A percentile compares a stretch with the other conserved stretches of the same genome.
These are phyloP conservation scores for Leptographium wingfieldii DNA, from an alignment of 2,329 filamentous ascomycete species.

Conservation along the genomic window DNA sequence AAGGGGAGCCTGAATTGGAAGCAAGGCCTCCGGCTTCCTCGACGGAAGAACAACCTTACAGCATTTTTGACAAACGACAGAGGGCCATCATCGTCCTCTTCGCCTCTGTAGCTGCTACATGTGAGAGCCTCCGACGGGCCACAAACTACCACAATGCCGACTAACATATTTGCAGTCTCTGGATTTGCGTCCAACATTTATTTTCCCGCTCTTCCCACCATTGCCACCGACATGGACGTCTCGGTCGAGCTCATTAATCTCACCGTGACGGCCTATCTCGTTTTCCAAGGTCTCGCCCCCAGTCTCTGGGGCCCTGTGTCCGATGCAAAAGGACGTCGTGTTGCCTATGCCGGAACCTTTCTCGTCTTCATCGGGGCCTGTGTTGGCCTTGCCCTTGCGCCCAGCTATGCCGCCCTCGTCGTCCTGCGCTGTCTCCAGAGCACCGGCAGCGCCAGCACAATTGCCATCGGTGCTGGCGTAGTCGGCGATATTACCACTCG, in stretches of 20 bases:
- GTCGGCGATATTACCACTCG: slow-evolving; percentile 59
- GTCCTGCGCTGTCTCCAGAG: slow-evolving; percentile 51
- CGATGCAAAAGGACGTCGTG: slow-evolving; percentile 46
- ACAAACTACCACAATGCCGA: no score
- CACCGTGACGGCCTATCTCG: slow-evolving; percentile 47
- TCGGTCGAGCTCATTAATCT: slow-evolving; percentile 30
- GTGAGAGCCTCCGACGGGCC: slow-evolving; percentile 17
- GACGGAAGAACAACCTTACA: slow-evolving; percentile 23
- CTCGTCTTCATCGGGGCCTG: slow-evolving; percentile 45
- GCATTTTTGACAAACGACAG: slow-evolving; percentile 36
- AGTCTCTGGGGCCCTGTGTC: slow-evolving; percentile 48
- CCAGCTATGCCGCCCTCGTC: slow-evolving; percentile 42
- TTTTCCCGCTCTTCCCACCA: slow-evolving; percentile 28
- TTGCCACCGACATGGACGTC: slow-evolving; percentile 25
- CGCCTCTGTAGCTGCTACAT: slow-evolving; percentile 37
- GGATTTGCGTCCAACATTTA: slow-evolving; percentile 49
- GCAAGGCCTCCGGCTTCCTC: neutral
- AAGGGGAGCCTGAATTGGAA: neutral
- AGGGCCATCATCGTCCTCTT: slow-evolving; percentile 33
- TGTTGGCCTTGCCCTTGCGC: slow-evolving; percentile 45
- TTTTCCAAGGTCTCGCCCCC: slow-evolving; percentile 50
- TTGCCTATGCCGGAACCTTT: slow-evolving; percentile 48
- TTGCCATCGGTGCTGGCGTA: slow-evolving; percentile 59
- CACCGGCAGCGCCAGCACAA: slow-evolving; percentile 51
- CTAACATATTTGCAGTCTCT: slow-evolving; percentile 26